Base-by-base conservation (phyloP, 495 filamentous ascomycete genomes). In the Aspergillus cristatus region DNA sequence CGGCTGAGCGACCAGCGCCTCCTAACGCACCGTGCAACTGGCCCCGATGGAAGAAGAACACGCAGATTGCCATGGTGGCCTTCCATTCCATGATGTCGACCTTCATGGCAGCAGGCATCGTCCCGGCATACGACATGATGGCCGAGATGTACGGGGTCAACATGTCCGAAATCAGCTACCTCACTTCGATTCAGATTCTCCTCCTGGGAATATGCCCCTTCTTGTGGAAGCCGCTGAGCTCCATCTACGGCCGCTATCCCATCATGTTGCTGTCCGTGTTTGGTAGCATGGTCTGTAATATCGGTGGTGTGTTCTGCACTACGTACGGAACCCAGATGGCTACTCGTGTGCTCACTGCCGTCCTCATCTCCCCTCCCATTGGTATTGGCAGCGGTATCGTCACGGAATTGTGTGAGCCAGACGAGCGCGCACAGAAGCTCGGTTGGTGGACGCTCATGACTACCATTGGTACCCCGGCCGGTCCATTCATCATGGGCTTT, bases 71-170 rank as follows among this genome's bases (percentile, higher is more conserved):
- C 1, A 57, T 62, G 58, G 51, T 62, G 1, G 51, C 58, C 6
- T 60, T 62, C 30, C 58, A 59, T 42, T 57, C 58, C 6, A 55
- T 55, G 50, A 46, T 51, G 11, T 41, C 43, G 1, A 60, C 54
- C 7, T 59, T 62, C 34, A 60, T 56, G 54, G 58, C 56, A 1
- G 56, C 58, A 1, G 55, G 56, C 7, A 60, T 62, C 12, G 53
- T 62, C 14, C 55, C 51, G 0, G 55, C 54, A 0, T 59, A 53
- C 32, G 55, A 57, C 13, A 29, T 34, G 3, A 46, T 62, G 11
- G 55, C 54, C 0, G 40, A 54, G 33, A 40, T 47, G 10, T 58
- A 56, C 13, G 29, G 30, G 5, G 30, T 62, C 8, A 51, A 50
- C 1, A 46, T 62, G 11, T 47, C 41, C 6, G 28, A 50, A 32